Percentiles rank a stretch among this genome's conserved stretches.
phyloP scores from a whole-genome alignment of 139 green algal species.

The Coccomyxa sp. region DNA sequence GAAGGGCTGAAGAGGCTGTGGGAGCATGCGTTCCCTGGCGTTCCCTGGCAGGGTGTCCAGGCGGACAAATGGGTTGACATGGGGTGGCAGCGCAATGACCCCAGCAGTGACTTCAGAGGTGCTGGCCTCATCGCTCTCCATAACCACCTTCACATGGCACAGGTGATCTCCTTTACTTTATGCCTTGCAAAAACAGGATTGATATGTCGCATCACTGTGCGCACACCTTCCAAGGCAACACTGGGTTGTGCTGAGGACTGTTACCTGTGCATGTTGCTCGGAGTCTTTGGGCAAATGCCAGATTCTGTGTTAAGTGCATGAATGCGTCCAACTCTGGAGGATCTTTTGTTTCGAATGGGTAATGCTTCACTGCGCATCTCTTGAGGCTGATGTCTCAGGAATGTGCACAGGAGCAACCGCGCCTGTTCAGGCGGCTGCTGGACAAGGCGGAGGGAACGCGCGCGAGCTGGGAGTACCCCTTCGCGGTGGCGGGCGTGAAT shows the following conservation, averaged over 20 bases:
- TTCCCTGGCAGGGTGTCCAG: conserved; percentile 28
- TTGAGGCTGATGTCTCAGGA: not conserved
- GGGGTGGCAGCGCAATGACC: conserved; percentile 73
- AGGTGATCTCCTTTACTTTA: conserved; percentile 17
- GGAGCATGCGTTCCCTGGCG: conserved; percentile 41
- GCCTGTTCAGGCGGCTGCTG: conserved; percentile 48
- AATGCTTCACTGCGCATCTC: not conserved
- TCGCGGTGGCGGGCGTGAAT: conserved; percentile 84
- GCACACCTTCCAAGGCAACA: not conserved
- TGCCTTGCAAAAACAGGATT: not conserved
- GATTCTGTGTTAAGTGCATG: not conserved
- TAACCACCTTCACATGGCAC: conserved; percentile 72
- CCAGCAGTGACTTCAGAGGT: conserved; percentile 73
- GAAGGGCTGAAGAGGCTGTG: conserved; percentile 55
- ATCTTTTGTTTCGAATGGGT: not conserved
- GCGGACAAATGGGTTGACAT: conserved; percentile 74
- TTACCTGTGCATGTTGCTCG: not conserved
- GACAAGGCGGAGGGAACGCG: conserved; percentile 58
- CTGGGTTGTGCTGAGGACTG: too few relatives aligned
- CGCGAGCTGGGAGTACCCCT: conserved; percentile 82
- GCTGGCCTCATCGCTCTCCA: conserved; percentile 71
- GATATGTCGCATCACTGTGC: not conserved
- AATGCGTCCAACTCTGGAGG: not conserved
- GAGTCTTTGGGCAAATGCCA: not conserved
- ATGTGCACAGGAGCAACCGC: conserved; percentile 16